Percentiles rank a stretch among this genome's conserved stretches.
Conservation (phyloP, 2,329 filamentous ascomycete genomes). For the Penicillium oxalicum region DNA sequence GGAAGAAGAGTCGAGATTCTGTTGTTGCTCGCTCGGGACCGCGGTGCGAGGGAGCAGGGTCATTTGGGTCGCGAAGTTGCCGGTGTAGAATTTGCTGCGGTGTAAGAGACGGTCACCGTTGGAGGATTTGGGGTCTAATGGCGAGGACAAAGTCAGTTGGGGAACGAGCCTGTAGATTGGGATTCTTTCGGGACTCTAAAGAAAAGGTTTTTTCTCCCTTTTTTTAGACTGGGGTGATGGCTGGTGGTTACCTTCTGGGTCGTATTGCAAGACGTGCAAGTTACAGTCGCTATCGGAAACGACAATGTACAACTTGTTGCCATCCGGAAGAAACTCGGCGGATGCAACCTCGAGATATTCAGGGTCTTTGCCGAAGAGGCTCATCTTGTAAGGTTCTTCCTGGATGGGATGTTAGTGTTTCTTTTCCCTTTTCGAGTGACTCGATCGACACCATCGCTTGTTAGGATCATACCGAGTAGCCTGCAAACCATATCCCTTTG, state of each 20-base stretch:
- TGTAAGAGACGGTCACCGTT: slow-evolving; percentile 83
- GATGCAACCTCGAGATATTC: slow-evolving; percentile 71
- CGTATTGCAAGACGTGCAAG: slow-evolving; percentile 84
- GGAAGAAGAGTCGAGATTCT: slow-evolving; percentile 20
- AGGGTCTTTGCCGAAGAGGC: slow-evolving; percentile 81
- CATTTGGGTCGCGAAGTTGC: slow-evolving; percentile 69
- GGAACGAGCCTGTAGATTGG: too few species aligned
- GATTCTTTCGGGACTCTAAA: too few species aligned
- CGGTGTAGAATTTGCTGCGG: slow-evolving; percentile 79
- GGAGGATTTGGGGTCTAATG: slow-evolving; percentile 79
- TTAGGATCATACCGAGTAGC: slow-evolving; percentile 61
- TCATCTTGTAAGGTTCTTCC: slow-evolving; percentile 95
- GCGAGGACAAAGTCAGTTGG: background rate
- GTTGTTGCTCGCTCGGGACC: slow-evolving; percentile 36
- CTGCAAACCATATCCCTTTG: slow-evolving; percentile 93
- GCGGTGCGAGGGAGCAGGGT: slow-evolving; percentile 67
- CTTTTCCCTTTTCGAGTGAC: too few species aligned
- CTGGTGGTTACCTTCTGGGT: slow-evolving; percentile 68
- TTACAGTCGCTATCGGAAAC: slow-evolving; percentile 79
- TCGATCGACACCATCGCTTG: too few species aligned
- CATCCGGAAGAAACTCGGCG: slow-evolving; percentile 83
- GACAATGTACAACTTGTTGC: slow-evolving; percentile 73
- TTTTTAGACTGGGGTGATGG: background rate
- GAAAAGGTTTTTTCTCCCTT: background rate
- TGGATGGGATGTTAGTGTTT: slow-evolving; percentile 21